Conservation (phyloP, 2,329 filamentous ascomycete genomes). For the Fusarium papillatum region DNA sequence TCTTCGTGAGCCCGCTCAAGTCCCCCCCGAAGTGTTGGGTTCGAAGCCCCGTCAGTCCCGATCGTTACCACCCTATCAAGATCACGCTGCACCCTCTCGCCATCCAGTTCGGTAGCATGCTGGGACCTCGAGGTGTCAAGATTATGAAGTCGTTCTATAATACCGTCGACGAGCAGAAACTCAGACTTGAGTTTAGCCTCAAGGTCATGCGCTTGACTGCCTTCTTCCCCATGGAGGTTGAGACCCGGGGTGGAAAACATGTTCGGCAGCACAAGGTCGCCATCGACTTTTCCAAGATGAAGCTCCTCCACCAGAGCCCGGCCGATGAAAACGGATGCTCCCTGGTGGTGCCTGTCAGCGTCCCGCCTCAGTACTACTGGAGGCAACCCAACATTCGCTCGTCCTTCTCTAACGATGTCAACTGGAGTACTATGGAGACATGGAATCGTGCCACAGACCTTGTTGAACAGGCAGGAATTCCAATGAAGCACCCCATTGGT, state of each 20-base stretch:
- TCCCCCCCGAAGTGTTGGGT: conserved; percentile 26
- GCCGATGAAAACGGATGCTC: conserved; percentile 47
- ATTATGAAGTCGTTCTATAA: conserved; percentile 60
- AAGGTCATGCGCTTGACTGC: conserved; percentile 45
- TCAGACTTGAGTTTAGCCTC: conserved; percentile 50
- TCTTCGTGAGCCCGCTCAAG: conserved; percentile 26
- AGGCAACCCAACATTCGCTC: conserved; percentile 48
- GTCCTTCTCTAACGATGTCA: conserved; percentile 49
- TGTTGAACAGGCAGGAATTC: conserved; percentile 48
- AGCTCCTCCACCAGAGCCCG: conserved; percentile 53
- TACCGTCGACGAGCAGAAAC: conserved; percentile 7
- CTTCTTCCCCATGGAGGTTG: conserved; percentile 45
- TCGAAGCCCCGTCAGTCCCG: conserved; percentile 31
- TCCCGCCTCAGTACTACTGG: conserved; percentile 63
- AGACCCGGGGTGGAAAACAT: conserved; percentile 18
- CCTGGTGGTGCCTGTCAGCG: conserved; percentile 62
- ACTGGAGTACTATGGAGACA: conserved; percentile 57
- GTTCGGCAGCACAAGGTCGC: conserved; percentile 54
- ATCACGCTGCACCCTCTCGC: conserved; percentile 58
- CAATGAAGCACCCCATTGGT: conserved; percentile 52
- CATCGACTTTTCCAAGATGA: conserved; percentile 62
- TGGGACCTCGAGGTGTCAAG: conserved; percentile 68
- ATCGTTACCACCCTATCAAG: conserved; percentile 45
- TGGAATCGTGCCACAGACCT: conserved; percentile 67
- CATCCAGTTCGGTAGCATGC: conserved; percentile 74